A percentile compares a stretch with the other conserved stretches of the same genome.
phyloP scores from a whole-genome alignment of 73 alveolate species.

The Halteria grandinella region DNA sequence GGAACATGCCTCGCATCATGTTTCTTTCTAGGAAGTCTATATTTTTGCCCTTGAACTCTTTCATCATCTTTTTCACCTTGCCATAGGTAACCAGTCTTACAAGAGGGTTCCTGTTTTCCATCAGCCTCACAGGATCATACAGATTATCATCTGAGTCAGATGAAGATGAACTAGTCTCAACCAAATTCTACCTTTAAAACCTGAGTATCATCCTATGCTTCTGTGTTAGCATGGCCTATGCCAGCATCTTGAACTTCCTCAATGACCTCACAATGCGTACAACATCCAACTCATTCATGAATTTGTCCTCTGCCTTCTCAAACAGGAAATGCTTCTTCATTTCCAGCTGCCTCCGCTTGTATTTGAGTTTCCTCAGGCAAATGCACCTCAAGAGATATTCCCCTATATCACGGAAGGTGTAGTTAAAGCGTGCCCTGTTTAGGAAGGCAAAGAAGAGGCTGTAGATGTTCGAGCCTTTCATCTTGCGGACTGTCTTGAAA shows the following conservation, averaged over 20 bases:
- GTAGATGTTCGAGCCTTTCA: too few species aligned
- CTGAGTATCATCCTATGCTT: conserved; percentile 25
- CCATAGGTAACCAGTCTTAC: neutral
- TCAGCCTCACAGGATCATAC: neutral
- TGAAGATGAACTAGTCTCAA: neutral
- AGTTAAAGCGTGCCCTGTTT: conserved; percentile 15
- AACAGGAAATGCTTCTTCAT: neutral
- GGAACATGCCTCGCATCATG: neutral
- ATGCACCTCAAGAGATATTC: conserved; percentile 28
- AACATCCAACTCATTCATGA: neutral
- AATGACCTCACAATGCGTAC: conserved; percentile 10
- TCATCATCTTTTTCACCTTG: neutral
- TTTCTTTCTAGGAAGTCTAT: neutral
- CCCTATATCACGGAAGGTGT: neutral
- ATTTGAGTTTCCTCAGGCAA: neutral
- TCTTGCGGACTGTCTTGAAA: too few species aligned
- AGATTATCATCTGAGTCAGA: neutral
- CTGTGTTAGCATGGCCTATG: conserved; percentile 17
- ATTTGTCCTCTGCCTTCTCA: neutral
- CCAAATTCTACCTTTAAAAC: conserved; percentile 27
- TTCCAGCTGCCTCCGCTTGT: neutral
- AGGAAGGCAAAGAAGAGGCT: too few species aligned
- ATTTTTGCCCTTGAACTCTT: neutral
- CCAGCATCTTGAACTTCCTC: conserved; percentile 15
- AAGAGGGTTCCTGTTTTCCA: neutral